Conservation (phyloP, 2,329 filamentous ascomycete species). For the Pseudogymnoascus sp. region DNA sequence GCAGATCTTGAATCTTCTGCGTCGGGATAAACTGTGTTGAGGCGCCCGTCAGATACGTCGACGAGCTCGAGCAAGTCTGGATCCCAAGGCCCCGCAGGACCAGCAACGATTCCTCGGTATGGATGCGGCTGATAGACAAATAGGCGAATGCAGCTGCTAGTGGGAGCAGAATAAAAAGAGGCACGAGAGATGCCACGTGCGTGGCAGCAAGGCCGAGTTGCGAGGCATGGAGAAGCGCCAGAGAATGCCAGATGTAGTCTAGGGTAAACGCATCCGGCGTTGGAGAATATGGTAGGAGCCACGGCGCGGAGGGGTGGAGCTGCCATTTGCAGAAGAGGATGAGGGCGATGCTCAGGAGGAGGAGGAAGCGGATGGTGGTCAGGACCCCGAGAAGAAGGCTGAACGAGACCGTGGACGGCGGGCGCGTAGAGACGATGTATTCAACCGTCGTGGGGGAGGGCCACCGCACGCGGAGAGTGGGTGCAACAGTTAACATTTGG, state of each 20-base stretch:
- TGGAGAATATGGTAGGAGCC: neutral
- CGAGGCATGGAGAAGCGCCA: conserved; percentile 22
- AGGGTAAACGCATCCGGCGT: conserved; percentile 14
- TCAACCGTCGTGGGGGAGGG: conserved; percentile 85
- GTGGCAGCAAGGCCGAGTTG: conserved; percentile 30
- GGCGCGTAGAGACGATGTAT: conserved; percentile 82
- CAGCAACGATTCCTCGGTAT: conserved; percentile 72
- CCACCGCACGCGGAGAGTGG: conserved; percentile 55
- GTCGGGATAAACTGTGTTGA: conserved; percentile 80
- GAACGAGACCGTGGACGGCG: conserved; percentile 43
- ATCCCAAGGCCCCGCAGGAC: conserved; percentile 85
- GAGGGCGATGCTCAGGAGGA: conserved; percentile 38
- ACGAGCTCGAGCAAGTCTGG: conserved; percentile 69
- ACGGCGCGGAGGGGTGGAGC: conserved; percentile 15
- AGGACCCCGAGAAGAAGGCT: conserved; percentile 40
- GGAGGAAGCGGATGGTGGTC: conserved; percentile 35
- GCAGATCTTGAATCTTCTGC: conserved; percentile 82
- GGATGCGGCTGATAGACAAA: conserved; percentile 39
- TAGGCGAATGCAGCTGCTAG: conserved; percentile 35
- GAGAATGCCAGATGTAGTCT: conserved; percentile 23
- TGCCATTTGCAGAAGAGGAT: conserved; percentile 45
- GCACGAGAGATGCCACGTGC: conserved; percentile 29
- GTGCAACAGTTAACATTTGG: conserved; percentile 54
- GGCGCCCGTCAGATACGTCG: conserved; percentile 56
- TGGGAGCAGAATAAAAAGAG: conserved; percentile 36